Evolutionary conservation across 257 asterid species (phyloP).

Genomic region (Salvia splendens): DNA sequence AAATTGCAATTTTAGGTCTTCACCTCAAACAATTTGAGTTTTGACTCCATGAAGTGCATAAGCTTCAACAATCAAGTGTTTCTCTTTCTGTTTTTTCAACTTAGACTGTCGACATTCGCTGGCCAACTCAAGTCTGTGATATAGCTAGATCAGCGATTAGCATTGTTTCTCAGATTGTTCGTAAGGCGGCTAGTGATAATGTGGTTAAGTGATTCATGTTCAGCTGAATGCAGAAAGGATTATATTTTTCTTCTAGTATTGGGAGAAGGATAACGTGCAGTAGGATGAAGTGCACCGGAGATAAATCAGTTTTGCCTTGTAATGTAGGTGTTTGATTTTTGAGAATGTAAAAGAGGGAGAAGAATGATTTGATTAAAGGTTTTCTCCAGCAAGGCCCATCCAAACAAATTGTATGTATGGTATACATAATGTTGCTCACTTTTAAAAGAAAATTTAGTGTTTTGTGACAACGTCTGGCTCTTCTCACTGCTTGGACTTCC

Average conservation of each 20-base stretch:
- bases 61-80: background rate
- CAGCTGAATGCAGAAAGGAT: background rate
- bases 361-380: conserved; percentile 4
- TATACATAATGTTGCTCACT: background rate
- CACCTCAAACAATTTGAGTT: too few species aligned
- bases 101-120: background rate
- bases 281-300: too few species aligned
- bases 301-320: background rate
- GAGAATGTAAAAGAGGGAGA: background rate
- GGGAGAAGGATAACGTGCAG: background rate
- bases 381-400: background rate
- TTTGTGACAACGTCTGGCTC: background rate
- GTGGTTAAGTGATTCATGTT: background rate
- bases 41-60: too few species aligned
- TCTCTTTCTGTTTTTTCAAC: background rate
- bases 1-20: too few species aligned
- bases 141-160: background rate
- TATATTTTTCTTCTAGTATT: background rate
- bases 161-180: background rate
- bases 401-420: background rate
- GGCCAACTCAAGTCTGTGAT: background rate
- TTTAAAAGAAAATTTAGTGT: background rate
- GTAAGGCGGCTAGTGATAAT: background rate
- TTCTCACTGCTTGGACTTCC: conserved; percentile 1
- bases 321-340: background rate